phyloP scores from a whole-genome alignment of 1,284 basidiomycete genomes.

The Boletus semigastroideus region DNA sequence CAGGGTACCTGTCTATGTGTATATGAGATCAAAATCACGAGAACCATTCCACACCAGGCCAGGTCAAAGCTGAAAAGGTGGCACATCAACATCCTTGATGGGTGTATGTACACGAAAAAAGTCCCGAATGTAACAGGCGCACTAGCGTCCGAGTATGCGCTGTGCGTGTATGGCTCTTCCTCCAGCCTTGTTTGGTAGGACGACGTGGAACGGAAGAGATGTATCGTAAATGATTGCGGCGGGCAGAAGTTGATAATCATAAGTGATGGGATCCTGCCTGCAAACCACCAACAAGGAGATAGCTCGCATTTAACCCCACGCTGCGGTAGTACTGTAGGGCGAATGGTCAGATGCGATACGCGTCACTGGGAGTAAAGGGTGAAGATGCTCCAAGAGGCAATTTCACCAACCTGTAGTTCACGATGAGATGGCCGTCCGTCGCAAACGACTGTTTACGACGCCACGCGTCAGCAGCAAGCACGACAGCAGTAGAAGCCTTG shows the following conservation, averaged over 20 bases:
- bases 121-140: neutral
- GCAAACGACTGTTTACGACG: conserved; percentile 71
- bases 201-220: neutral
- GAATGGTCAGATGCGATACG: conserved; percentile 4
- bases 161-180: neutral
- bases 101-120: neutral
- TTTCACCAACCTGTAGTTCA: conserved; percentile 85
- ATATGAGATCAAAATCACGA: neutral
- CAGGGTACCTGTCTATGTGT: neutral
- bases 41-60: conserved; percentile 2
- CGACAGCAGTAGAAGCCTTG: neutral
- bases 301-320: conserved; percentile 56
- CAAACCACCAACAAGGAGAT: neutral
- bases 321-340: conserved; percentile 58
- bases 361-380: neutral
- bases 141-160: neutral
- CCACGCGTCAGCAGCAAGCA: conserved; percentile 5
- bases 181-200: too few relatives aligned
- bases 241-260: neutral
- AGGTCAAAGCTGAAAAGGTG: conserved; percentile 3
- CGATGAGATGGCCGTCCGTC: conserved; percentile 91
- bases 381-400: neutral
- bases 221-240: neutral
- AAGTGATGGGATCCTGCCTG: too few relatives aligned
- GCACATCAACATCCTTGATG: neutral